Evolutionary conservation across 225 moss, liverwort and hornwort genomes (phyloP), one percentile per base, ranked within the genome.

Genomic region (Physcomitrium patens): DNA sequence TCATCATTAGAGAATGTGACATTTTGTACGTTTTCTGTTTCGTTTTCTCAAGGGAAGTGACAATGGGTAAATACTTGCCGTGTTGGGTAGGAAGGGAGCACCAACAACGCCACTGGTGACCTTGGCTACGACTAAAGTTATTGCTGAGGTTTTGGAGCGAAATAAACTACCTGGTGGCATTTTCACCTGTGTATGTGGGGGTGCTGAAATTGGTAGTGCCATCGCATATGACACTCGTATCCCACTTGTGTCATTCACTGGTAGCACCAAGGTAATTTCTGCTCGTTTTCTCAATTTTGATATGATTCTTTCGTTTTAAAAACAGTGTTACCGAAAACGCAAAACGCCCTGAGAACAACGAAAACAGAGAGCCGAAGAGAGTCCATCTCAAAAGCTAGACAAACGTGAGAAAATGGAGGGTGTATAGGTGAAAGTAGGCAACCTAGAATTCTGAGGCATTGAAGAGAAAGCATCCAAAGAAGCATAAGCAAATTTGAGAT

Each of bases 241-340:
- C 48, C 89, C 91, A 44, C 88, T 97, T 0, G 92, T 97, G 20
- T 97, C 94, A 54, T 97, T 97, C 73, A 97, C 94, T 42, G 96
- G 96, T 63, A 97, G 96, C 74, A 94, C 96, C 50, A 97, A 97
- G 91, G 96, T 97, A 82, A 64, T 63, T 47, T 2, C 42, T 18
- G 37, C 28, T 58, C 27, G 12, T n/a, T 28, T 70, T 7, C 4
- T 60, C 26, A 16, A 27, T 65, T 74, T 27, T 57, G 20, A 44
- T 41, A 26, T 53, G 63, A 18, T 48, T 63, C 42, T 47, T 44
- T 66, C 46, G 14, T 45, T 37, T 37, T 37, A 37, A 4, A 37
- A 37, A 1, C 31, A 37, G 31, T 37, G 31, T 7, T 7, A 37
- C 31, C 2, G 31, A 7, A 37, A 37, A 37, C 31, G 31, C 31